Evolutionary conservation across 1,139 yeast species (phyloP), one percentile per base, ranked within the genome.

Genomic region (Debaryomyces fabryi): DNA sequence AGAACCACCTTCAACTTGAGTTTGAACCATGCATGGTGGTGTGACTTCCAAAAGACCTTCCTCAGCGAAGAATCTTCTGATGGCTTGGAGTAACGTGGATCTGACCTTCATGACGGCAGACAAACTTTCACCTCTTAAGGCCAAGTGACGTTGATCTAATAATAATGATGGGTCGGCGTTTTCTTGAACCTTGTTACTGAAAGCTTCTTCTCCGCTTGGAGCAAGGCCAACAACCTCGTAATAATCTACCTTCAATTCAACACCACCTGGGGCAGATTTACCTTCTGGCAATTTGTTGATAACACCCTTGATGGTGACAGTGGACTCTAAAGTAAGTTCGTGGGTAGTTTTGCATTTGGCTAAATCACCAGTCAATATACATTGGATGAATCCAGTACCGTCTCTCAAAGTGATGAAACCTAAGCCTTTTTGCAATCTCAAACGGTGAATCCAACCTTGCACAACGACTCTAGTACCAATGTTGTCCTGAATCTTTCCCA

Each of bases 1-100:
- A 30, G 97, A 88, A 47, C 99, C 99, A 68, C 99, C 99, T 76
- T 95, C 99, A 52, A 95, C 99, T 76, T 93, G 98, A 40, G 97
- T 92, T 75, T 95, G 99, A 50, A 95, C 99, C 98, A 95, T 92
- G 74, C 98, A 92, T 63, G 99, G 99, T 44, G 99, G 98, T 34
- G 98, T 93, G 52, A 95, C 97, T 77, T 95, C 99, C 41, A 83
- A 74, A 49, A 91, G 66, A 37, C 83, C 82, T 72, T 88, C 92
- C 62, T 90, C 95, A 30, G 69, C 76, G 65, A 80, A 92, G 52
- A 88, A 87, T 58, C 82, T 79, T 75, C 99, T 85, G 60, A 95
- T 74, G 32, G 95, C 76, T 46, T 75, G 74, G 62, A 93, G 75
- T 51, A 91, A 78, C 34, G 84, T 74, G 39, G 97, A 93, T 69